phyloP scores from a whole-genome alignment of 805 yeast genomes.

The Wickerhamiella qilinensis region DNA sequence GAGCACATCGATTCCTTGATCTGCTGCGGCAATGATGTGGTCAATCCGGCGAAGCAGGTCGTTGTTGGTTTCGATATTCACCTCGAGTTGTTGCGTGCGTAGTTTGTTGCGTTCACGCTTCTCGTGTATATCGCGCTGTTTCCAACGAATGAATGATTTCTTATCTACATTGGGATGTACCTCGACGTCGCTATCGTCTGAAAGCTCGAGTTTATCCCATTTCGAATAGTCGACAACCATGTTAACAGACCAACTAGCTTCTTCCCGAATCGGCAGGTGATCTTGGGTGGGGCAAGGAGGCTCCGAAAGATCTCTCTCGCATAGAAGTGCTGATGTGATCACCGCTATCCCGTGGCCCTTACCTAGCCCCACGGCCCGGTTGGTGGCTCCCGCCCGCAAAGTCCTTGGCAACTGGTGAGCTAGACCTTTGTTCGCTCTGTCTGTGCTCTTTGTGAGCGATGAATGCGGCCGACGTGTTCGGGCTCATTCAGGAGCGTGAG shows the following conservation, averaged over 20 bases:
- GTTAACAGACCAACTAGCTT: background rate
- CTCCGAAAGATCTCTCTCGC: too few species aligned
- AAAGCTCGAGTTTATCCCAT: constrained; percentile 92
- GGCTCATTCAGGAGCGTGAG: background rate
- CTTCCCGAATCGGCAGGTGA: too few species aligned
- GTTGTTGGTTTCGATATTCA: constrained; percentile 68
- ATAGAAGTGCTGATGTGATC: too few species aligned
- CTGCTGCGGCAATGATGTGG: constrained; percentile 31
- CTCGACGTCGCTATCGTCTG: constrained; percentile 93
- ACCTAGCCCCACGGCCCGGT: too few species aligned
- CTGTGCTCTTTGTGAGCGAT: too few species aligned
- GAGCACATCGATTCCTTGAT: constrained; percentile 18
- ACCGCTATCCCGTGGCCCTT: too few species aligned
- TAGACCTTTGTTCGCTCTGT: too few species aligned
- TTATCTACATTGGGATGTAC: constrained; percentile 98
- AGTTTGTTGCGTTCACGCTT: constrained; percentile 66
- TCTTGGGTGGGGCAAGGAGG: too few species aligned
- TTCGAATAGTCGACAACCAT: constrained; percentile 92
- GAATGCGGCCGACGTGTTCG: background rate
- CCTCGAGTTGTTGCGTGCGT: constrained; percentile 58
- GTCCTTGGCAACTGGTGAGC: too few species aligned
- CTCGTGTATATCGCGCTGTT: constrained; percentile 93
- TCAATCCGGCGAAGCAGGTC: constrained; percentile 63
- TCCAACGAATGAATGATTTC: constrained; percentile 82
- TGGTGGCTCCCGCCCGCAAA: too few species aligned